Evolutionary conservation across 768 basidiomycete species (phyloP).

Genomic region (Pleurotus tuber-regium): DNA sequence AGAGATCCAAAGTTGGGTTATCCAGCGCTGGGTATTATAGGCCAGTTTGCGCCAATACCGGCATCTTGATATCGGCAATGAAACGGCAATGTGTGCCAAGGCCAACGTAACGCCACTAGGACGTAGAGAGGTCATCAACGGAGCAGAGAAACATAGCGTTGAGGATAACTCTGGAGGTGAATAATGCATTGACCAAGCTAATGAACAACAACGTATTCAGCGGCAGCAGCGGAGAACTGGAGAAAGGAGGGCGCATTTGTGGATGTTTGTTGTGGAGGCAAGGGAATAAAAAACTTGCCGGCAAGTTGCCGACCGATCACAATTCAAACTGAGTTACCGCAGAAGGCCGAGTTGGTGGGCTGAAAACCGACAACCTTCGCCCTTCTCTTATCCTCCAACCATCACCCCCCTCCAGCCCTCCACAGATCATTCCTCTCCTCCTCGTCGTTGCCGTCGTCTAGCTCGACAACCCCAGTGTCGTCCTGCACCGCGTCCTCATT

Average conservation of each 20-base stretch:
- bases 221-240: too few relatives aligned
- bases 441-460: conserved; percentile 13
- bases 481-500: conserved; percentile 2
- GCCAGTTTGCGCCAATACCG: conserved; percentile 3
- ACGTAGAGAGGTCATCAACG: not conserved
- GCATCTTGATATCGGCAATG: conserved; percentile 7
- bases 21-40: too few relatives aligned
- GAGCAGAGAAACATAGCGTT: not conserved
- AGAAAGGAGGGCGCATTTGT: not conserved
- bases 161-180: too few relatives aligned
- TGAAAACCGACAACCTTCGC: not conserved
- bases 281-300: conserved; percentile 10
- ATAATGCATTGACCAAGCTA: too few relatives aligned
- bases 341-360: conserved; percentile 8
- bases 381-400: conserved; percentile 12
- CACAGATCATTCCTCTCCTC: conserved; percentile 8
- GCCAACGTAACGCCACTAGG: conserved; percentile 4
- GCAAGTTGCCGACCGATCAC: conserved; percentile 10
- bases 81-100: not conserved
- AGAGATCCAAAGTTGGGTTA: too few relatives aligned
- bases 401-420: conserved; percentile 11
- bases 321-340: conserved; percentile 12
- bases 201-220: too few relatives aligned
- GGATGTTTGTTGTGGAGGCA: conserved; percentile 4
- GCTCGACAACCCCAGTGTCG: conserved; percentile 2